phyloP scores from a whole-genome alignment of 1,284 basidiomycete genomes.

The Cutaneotrichosporon mucoides region DNA sequence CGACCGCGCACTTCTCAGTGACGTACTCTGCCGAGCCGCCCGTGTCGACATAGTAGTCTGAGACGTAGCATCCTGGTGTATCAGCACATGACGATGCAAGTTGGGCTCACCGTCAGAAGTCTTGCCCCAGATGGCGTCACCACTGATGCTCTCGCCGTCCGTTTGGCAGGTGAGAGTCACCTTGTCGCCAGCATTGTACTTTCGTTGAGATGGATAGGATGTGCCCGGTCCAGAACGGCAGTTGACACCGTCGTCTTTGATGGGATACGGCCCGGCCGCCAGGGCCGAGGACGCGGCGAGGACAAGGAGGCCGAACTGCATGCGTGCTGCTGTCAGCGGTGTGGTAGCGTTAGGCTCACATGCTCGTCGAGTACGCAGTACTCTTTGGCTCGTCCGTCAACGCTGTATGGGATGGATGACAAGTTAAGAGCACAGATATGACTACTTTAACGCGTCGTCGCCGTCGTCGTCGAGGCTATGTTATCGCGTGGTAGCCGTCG shows the following conservation, averaged over 20 bases:
- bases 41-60: constrained; percentile 12
- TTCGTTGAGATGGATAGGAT: not conserved
- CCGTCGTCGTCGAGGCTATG: no score
- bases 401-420: no score
- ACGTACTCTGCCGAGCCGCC: constrained; percentile 1
- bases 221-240: constrained; percentile 13
- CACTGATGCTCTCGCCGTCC: constrained; percentile 5
- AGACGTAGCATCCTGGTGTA: constrained; percentile 10
- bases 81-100: not conserved
- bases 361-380: no score
- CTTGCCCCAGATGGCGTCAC: constrained; percentile 9
- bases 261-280: constrained; percentile 1
- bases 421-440: no score
- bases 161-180: constrained; percentile 11
- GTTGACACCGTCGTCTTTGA: constrained; percentile 8
- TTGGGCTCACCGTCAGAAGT: constrained; percentile 1
- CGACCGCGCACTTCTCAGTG: not conserved
- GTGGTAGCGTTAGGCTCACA: no score
- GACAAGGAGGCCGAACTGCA: not conserved
- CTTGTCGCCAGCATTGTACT: not conserved
- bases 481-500: no score
- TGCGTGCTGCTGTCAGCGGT: not conserved
- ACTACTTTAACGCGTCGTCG: no score
- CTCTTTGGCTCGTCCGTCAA: no score
- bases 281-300: not conserved